Evolutionary conservation across 1,284 basidiomycete genomes (phyloP), one percentile per base, ranked within the genome.

Genomic region (Tylopilus orsonianus): DNA sequence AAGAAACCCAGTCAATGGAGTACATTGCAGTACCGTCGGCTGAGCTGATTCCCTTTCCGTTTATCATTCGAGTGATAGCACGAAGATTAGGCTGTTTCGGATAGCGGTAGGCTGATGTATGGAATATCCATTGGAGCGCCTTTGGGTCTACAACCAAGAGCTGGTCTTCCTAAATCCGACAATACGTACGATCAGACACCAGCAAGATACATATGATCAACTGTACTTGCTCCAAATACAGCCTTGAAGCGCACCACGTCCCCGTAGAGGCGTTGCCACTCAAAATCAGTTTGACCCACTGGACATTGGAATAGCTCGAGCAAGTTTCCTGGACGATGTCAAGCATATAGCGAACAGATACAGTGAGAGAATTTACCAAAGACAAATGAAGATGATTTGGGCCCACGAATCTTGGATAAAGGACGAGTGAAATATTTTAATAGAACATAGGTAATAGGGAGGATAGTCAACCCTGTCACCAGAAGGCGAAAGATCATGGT

Each of bases 101-200:
- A 50, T 67, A 77, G 39, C 56, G 59, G 55, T 75, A 73, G 0
- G 67, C 69, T 0, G 70, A 71, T 0, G 67, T 70, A 26, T 68
- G 65, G 42, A 71, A 66, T 26, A 75, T 71, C 52, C 70, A 64
- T 46, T 74, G 71, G 9, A 75, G 54, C 4, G 71, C 71, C 51
- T 74, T 73, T 13, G 74, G 69, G 48, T 78, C 74, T 0, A 59
- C 35, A 16, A 70, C 44, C 27, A 66, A 42, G 30, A 69, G 61
- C 8, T 54, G 48, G 41, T 70, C 50, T 13, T 43, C 50, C 67
- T 67, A 32, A 10, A n/a, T 26, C 8, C 29, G 32, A 20, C 18
- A 18, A 40, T 27, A 32, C 7, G 26, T 10, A 7, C 12, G 13
- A 23, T 49, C 14, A 52, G 50, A 40, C 4, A 30, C 32, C 12